Evolutionary conservation across 1,139 yeast genomes (phyloP).

Genomic region (Scheffersomyces stambukii): DNA sequence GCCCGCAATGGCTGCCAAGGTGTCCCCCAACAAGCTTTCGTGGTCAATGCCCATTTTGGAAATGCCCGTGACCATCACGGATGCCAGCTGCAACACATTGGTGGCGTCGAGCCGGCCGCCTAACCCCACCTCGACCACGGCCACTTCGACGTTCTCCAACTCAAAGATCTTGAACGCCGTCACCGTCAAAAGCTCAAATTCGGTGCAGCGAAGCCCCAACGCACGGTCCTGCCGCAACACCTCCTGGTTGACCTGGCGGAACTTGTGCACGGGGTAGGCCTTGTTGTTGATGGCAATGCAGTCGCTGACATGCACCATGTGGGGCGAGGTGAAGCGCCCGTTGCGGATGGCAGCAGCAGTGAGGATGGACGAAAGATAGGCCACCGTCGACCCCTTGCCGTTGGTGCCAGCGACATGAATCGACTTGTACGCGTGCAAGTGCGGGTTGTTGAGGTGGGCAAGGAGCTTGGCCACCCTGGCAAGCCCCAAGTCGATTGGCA

Average conservation of each 20-base stretch:
- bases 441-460: constrained; percentile 65
- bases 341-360: constrained; percentile 44
- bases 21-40: constrained; percentile 65
- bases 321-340: constrained; percentile 89
- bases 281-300: constrained; percentile 63
- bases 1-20: constrained; percentile 57
- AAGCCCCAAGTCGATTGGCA: constrained; percentile 61
- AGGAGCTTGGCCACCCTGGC: constrained; percentile 55
- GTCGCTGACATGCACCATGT: constrained; percentile 68
- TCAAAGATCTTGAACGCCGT: constrained; percentile 76
- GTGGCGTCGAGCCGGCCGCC: constrained; percentile 92
- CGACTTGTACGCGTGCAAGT: constrained; percentile 51
- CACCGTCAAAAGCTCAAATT: constrained; percentile 81
- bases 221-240: constrained; percentile 33
- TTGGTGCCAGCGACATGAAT: constrained; percentile 92
- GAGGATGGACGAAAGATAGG: constrained; percentile 66
- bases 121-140: constrained; percentile 83
- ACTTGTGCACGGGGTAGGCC: constrained; percentile 48
- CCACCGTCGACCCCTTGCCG: constrained; percentile 89
- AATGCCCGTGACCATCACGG: constrained; percentile 67
- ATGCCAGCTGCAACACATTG: constrained; percentile 54
- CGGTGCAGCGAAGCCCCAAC: constrained; percentile 63
- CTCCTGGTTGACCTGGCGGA: constrained; percentile 37
- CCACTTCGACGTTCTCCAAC: constrained; percentile 56
- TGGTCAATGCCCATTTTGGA: constrained; percentile 87